phyloP scores from a whole-genome alignment of 192 early-diverging fungal species.

The Entomortierella lignicola region DNA sequence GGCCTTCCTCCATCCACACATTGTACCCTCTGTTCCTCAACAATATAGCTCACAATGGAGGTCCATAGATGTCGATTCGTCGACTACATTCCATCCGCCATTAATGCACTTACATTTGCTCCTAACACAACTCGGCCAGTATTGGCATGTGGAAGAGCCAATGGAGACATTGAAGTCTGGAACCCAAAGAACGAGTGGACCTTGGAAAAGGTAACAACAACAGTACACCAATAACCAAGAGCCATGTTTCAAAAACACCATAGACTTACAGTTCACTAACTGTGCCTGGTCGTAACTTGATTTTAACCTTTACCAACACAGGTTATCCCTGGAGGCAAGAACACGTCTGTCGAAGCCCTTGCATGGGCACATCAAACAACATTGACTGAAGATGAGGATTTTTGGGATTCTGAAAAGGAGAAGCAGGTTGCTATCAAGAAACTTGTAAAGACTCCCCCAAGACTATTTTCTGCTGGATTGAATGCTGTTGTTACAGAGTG shows the following conservation, averaged over 20 bases:
- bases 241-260: neutral
- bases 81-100: slow-evolving; percentile 85
- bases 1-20: neutral
- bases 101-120: slow-evolving; percentile 85
- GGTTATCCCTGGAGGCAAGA: slow-evolving; percentile 84
- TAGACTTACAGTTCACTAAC: neutral
- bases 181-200: slow-evolving; percentile 74
- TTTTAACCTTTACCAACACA: slow-evolving; percentile 25
- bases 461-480: slow-evolving; percentile 89
- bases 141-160: slow-evolving; percentile 88
- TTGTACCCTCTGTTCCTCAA: neutral
- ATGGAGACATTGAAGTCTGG: slow-evolving; percentile 97
- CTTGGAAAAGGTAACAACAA: slow-evolving; percentile 77
- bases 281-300: neutral
- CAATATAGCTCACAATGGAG: slow-evolving; percentile 62
- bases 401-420: slow-evolving; percentile 75
- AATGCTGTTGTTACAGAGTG: slow-evolving; percentile 90
- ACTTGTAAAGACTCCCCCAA: slow-evolving; percentile 64
- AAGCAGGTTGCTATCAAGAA: slow-evolving; percentile 63
- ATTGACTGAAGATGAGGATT: slow-evolving; percentile 71
- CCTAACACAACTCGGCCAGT: slow-evolving; percentile 64
- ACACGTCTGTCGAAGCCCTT: slow-evolving; percentile 81
- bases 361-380: slow-evolving; percentile 85
- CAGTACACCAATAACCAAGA: neutral
- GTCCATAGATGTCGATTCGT: slow-evolving; percentile 89